Evolutionary conservation across 1,284 basidiomycete species (phyloP), one percentile per base, ranked within the genome.

Genomic region (Xerocomus nothofagi): DNA sequence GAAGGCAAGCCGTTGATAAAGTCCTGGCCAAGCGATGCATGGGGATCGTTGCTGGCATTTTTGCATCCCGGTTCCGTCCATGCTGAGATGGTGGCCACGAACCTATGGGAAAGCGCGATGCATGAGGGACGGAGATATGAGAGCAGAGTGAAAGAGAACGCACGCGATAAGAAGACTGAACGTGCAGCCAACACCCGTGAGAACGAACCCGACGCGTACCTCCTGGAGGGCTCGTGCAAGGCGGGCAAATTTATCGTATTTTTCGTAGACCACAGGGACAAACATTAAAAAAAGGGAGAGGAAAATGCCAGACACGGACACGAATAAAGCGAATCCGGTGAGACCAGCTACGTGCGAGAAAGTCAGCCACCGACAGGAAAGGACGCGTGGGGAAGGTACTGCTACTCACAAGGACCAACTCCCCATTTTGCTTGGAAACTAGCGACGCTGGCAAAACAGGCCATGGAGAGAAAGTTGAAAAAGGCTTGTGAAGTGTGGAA

Each of bases 381-480:
- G 20, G 21, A 36, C 17, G 43, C 47, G 49, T 45, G 47, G 37
- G 34, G 10, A 47, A 20, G 10, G 10, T 23, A 2, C 39, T 1
- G 27, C 8, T n/a, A 42, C 91, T 62, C 62, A 93, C 92, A 93
- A 46, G 91, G 89, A 4, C 88, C 88, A 34, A 94, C 79, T 17
- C 73, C 59, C 81, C 82, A 93, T 59, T 88, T 86, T 6, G 86
- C 84, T 59, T 96, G 93, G 67, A 95, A 96, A 18, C 77, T 75
- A 0, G 92, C 92, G 3, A 92, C 87, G 56, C 86, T 86, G 4
- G 86, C 92, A 62, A 91, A 92, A 63, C 89, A 93, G 47, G 85
- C 88, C 81, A 94, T 87, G 10, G 89, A 83, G 39, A 95, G 77
- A 65, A 95, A 94, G 65, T 88, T 86, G 80, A 94, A 91, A 75